Evolutionary conservation across 2,329 filamentous ascomycete species (phyloP), one percentile per base, ranked within the genome.

Genomic region (Cladophialophora immunda): DNA sequence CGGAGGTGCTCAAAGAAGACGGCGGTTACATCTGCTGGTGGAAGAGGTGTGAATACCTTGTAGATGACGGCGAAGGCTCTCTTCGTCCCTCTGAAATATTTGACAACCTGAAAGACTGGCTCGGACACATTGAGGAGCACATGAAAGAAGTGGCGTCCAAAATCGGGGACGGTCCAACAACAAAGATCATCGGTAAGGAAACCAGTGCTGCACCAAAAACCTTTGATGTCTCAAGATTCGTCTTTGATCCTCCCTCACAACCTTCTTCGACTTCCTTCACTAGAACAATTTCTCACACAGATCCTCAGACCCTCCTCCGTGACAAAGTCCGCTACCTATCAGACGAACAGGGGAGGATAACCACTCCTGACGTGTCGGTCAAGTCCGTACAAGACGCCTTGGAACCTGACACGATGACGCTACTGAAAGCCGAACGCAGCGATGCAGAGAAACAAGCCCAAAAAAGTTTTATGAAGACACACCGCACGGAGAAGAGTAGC

Each of bases 91-190:
- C 64, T 4, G 55, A 67, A 30, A 72, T 72, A 29, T 85, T 85
- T 67, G 71, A 73, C 8, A 73, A 75, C 8, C 74, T 80, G 32
- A 75, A 76, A 11, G 72, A 77, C 15, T 85, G 87, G 81, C 76
- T 80, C 59, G 75, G 78, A 25, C 87, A 90, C 72, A 73, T 89
- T 27, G 80, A 84, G 64, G 74, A 79, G 34, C 74, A 90, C 75
- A 73, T 89, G n/a, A 75, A 77, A 22, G 78, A 82, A 19, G 73
- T 88, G 52, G 84, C 84, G n/a, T 86, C 85, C 83, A 79, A 81
- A 70, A 78, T 85, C 52, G 87, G 87, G n/a, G 86, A 89, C 77
- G 87, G 87, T 60, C 86, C 86, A 50, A 80, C 80, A 56, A 81
- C 82, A 65, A 82, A 82, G 68, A 77, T 82, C 73, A 83, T 82